Conservation (phyloP, 169 alveolate genomes). For the Eimeria brunetti region DNA sequence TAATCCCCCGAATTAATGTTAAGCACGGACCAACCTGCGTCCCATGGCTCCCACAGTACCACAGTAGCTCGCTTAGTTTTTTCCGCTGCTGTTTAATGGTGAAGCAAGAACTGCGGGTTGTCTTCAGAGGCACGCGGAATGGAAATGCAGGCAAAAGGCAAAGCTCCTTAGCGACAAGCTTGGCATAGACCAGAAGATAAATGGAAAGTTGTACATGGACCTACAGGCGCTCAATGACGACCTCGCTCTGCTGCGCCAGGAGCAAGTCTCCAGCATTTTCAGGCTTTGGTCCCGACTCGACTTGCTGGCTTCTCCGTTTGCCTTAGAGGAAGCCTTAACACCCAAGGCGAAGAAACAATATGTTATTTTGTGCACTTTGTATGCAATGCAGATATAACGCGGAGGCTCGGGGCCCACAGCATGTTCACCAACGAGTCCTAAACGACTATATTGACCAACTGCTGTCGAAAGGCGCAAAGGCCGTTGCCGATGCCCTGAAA, state of each 20-base stretch:
- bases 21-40: not conserved
- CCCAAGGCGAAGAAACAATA: not conserved
- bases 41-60: not conserved
- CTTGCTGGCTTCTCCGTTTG: not conserved
- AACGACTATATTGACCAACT: conserved; percentile 69
- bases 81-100: not conserved
- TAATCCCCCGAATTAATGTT: not conserved
- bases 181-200: conserved; percentile 70
- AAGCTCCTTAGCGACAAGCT: conserved; percentile 44
- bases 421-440: conserved; percentile 60
- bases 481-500: conserved; percentile 58
- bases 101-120: not conserved
- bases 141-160: conserved; percentile 72
- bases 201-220: conserved; percentile 63
- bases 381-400: conserved; percentile 46
- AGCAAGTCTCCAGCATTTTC: conserved; percentile 17
- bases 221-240: conserved; percentile 75
- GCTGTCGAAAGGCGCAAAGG: conserved; percentile 65
- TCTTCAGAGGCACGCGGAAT: conserved; percentile 79
- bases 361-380: not conserved
- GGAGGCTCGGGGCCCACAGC: conserved; percentile 74
- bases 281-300: not conserved
- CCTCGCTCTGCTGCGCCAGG: conserved; percentile 62
- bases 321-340: not conserved
- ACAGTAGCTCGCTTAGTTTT: not conserved